Evolutionary conservation across 495 filamentous ascomycete genomes (phyloP).

Genomic region (Aspergillus coremiiformis): DNA sequence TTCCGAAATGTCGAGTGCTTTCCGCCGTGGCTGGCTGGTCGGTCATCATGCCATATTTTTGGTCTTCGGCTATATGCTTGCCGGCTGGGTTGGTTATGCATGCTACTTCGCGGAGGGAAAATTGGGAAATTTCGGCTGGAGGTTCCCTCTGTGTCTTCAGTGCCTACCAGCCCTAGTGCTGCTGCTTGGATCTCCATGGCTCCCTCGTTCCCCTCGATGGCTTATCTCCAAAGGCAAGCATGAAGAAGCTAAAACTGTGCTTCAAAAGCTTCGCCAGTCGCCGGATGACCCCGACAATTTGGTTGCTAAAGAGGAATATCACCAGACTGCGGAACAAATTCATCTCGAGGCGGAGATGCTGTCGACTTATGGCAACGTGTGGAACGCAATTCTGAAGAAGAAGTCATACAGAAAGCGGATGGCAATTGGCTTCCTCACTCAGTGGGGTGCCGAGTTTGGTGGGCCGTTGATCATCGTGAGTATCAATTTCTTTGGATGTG

Average conservation of each 20-base stretch:
- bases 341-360: constrained; percentile 27
- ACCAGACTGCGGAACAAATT: constrained; percentile 35
- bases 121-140: constrained; percentile 35
- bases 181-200: constrained; percentile 29
- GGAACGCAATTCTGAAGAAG: constrained; percentile 33
- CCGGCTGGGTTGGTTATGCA: constrained; percentile 38
- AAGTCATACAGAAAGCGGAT: constrained; percentile 38
- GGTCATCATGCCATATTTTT: constrained; percentile 35
- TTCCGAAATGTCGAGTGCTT: constrained; percentile 30
- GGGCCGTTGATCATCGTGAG: constrained; percentile 33
- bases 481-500: not conserved
- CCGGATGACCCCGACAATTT: constrained; percentile 28
- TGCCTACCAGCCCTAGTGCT: constrained; percentile 33
- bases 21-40: constrained; percentile 32
- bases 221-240: constrained; percentile 33
- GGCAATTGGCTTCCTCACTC: constrained; percentile 34
- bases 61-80: constrained; percentile 37
- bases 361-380: constrained; percentile 20
- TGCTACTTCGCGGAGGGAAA: constrained; percentile 33
- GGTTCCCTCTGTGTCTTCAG: constrained; percentile 41
- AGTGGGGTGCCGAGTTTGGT: constrained; percentile 34
- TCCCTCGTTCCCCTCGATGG: constrained; percentile 43
- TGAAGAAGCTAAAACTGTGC: constrained; percentile 29
- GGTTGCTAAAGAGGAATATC: constrained; percentile 31
- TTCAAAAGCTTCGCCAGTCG: constrained; percentile 24